These are phyloP conservation scores for Lepiota brunneoincarnata DNA, from an alignment of 768 basidiomycete genomes.

Conservation along the genomic window DNA sequence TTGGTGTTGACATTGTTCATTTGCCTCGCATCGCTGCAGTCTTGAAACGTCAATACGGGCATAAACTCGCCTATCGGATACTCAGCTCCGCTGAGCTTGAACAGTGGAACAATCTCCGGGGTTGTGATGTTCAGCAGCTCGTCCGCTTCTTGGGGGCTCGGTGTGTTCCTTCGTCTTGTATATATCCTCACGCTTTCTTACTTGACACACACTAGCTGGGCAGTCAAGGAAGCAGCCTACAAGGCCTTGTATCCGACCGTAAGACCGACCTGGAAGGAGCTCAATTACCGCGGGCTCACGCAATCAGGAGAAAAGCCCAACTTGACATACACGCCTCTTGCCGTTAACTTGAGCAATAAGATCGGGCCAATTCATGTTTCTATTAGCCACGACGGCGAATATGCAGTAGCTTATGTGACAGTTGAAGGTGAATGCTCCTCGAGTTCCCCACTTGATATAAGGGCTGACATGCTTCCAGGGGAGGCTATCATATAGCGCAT, in stretches of 20 bases:
- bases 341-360: constrained; percentile 16
- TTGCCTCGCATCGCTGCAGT: constrained; percentile 62
- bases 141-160: constrained; percentile 69
- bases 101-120: constrained; percentile 34
- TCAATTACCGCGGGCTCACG: constrained; percentile 44
- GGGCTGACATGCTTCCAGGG: not conserved
- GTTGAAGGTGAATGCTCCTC: constrained; percentile 40
- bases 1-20: constrained; percentile 75
- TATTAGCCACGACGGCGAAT: constrained; percentile 81
- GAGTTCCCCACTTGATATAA: not conserved
- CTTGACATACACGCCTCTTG: constrained; percentile 42
- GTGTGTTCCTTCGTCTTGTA: constrained; percentile 34
- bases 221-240: constrained; percentile 83
- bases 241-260: constrained; percentile 73
- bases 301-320: constrained; percentile 31
- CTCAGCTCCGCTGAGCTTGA: constrained; percentile 49
- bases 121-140: constrained; percentile 19
- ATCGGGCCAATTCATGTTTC: constrained; percentile 57
- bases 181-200: constrained; percentile 4
- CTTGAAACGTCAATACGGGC: constrained; percentile 42
- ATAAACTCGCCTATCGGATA: constrained; percentile 57
- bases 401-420: constrained; percentile 66
- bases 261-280: constrained; percentile 71
- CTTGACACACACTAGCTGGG: constrained; percentile 52
- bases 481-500: not conserved